Evolutionary conservation across 768 basidiomycete genomes (phyloP), one percentile per base, ranked within the genome.

Genomic region (Boletus rufocinnamomeus): DNA sequence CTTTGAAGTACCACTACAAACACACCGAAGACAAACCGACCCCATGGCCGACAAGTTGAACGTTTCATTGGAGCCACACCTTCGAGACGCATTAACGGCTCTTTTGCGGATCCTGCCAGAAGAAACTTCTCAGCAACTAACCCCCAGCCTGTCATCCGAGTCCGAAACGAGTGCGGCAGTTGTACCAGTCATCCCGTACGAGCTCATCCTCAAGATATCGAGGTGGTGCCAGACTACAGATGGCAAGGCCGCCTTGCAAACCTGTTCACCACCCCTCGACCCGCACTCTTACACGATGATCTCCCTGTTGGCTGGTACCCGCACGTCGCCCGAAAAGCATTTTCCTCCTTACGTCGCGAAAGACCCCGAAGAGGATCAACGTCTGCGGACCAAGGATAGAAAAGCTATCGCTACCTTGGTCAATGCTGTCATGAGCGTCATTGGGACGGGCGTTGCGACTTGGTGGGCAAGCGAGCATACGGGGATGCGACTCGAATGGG

Each of bases 401-500:
- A 85, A 85, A 57, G 82, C 85, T 14, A 84, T 93, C 23, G 85
- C 87, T 3, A 81, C 85, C 6, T 71, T 93, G 43, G 60, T 89
- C 21, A 93, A 94, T 65, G 86, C 84, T 1, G 69, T 91, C 11
- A 74, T 93, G 50, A 92, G 89, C 65, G 76, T 93, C 43, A 71
- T 76, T 37, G 85, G 85, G 7, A 82, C 86, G 0, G 89, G 86
- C 4, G 77, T 82, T 50, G 88, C 87, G 6, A 79, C 82, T 19
- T 92, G 85, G 85, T 90, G 85, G 83, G 89, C 84, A 25, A 83
- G 88, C 41, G 82, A 82, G 49, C 77, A 75, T 63, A 78, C 83
- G 8, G 79, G 82, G 2, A 86, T 88, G 87, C 81, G 72, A 56
- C 75, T 85, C 58, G 91, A 93, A 79, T 91, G 87, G 87, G 91